These are phyloP conservation scores for Magnolia officinalis DNA, from an alignment of 164 flowering plant genomes.

Conservation along the genomic window DNA sequence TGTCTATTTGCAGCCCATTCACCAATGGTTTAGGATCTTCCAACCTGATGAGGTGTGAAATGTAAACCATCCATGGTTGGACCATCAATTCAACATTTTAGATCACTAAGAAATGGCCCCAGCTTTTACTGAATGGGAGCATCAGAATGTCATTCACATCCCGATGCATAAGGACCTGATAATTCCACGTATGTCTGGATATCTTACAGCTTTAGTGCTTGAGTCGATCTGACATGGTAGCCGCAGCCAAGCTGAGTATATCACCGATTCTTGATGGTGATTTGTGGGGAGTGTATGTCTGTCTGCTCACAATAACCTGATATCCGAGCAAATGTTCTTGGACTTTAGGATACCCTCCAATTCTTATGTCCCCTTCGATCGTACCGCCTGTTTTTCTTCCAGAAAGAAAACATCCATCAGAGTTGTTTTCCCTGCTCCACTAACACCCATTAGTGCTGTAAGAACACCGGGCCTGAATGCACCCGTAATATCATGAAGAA, in stretches of 20 bases:
- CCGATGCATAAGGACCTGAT: no score
- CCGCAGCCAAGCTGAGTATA: conserved; percentile 77
- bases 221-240: conserved; percentile 49
- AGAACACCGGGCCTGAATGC: conserved; percentile 73
- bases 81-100: background rate
- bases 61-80: background rate
- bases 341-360: conserved; percentile 68
- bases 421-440: conserved; percentile 88
- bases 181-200: background rate
- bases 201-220: conserved; percentile 48
- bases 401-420: conserved; percentile 72
- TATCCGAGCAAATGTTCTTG: conserved; percentile 82
- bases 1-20: no score
- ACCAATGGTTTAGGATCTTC: background rate
- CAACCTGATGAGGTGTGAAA: background rate
- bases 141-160: no score
- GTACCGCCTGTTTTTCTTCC: conserved; percentile 79
- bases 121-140: background rate
- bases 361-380: conserved; percentile 63
- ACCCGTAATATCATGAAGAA: conserved; percentile 61
- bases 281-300: conserved; percentile 76
- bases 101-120: background rate
- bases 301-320: conserved; percentile 83
- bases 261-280: conserved; percentile 69
- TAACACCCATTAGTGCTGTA: conserved; percentile 83